Evolutionary conservation across 305 asterid species (phyloP).

Genomic region (Caryopteris hybrid): DNA sequence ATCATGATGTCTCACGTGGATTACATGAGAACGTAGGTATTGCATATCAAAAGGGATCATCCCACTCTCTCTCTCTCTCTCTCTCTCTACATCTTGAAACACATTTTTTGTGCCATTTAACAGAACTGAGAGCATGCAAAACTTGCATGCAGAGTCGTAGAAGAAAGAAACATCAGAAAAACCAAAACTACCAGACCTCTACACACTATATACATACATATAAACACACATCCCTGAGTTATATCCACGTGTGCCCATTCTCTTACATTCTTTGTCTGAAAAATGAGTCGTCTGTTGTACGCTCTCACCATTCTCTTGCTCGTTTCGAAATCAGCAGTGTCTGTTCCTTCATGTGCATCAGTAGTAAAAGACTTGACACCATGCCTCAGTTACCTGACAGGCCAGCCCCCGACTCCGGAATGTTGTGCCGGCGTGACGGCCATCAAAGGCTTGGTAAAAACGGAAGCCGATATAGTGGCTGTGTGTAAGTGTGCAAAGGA

Average conservation of each 20-base stretch:
- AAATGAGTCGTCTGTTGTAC: slow-evolving; percentile 10
- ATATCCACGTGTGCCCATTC: not conserved
- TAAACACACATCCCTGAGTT: not conserved
- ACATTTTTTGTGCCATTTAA: not conserved
- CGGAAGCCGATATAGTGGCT: slow-evolving; percentile 14
- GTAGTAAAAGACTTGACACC: slow-evolving; percentile 4
- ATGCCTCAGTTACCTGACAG: slow-evolving; percentile 22
- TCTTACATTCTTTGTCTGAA: too few relatives aligned
- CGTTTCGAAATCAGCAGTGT: slow-evolving; percentile 5
- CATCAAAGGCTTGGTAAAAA: not conserved
- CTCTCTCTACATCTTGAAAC: not conserved
- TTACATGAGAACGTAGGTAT: too few relatives aligned
- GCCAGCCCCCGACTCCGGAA: not conserved
- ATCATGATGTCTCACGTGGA: too few relatives aligned
- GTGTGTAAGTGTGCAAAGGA: slow-evolving; percentile 23
- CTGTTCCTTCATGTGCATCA: slow-evolving; percentile 17
- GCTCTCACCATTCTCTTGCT: not conserved
- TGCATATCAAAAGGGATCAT: too few relatives aligned
- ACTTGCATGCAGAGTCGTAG: not conserved
- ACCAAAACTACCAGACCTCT: not conserved
- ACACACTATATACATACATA: not conserved
- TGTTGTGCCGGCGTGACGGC: slow-evolving; percentile 26
- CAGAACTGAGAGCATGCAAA: slow-evolving; percentile 19
- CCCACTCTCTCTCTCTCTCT: too few relatives aligned
- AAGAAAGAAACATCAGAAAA: slow-evolving; percentile 11